Conservation (phyloP, 2,329 filamentous ascomycete genomes). For the Exophiala calicioides region DNA sequence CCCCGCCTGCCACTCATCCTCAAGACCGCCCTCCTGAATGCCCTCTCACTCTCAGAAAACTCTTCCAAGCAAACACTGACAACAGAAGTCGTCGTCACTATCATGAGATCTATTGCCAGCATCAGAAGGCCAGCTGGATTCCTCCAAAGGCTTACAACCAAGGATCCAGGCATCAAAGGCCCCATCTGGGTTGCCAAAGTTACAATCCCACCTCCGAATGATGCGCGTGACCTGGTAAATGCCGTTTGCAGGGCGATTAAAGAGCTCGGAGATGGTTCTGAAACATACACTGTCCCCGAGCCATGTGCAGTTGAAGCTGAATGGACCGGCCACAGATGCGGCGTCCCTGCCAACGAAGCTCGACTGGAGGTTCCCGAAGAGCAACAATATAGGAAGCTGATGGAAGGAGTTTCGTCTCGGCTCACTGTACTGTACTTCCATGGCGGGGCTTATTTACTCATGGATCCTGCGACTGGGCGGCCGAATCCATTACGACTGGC, state of each 20-base stretch:
- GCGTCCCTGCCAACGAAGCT: slow-evolving; percentile 40
- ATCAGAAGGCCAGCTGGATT: slow-evolving; percentile 57
- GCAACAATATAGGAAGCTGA: slow-evolving; percentile 45
- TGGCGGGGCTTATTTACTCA: slow-evolving; percentile 48
- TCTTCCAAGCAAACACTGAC: slow-evolving; percentile 76
- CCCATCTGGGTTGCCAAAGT: slow-evolving; percentile 79
- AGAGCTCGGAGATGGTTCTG: slow-evolving; percentile 40
- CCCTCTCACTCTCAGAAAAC: slow-evolving; percentile 66
- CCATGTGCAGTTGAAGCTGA: slow-evolving; percentile 44
- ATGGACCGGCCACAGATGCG: slow-evolving; percentile 48
- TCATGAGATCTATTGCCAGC: slow-evolving; percentile 67
- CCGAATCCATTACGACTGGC: slow-evolving; percentile 40
- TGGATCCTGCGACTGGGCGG: slow-evolving; percentile 49
- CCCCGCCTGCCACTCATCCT: slow-evolving; percentile 44
- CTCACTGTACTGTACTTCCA: slow-evolving; percentile 50
- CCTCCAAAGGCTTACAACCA: slow-evolving; percentile 63
- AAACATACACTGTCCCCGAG: slow-evolving; percentile 42
- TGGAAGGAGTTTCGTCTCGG: slow-evolving; percentile 41
- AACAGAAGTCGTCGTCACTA: slow-evolving; percentile 69
- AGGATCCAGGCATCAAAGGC: slow-evolving; percentile 70
- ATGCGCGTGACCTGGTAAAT: slow-evolving; percentile 36
- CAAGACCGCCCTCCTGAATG: slow-evolving; percentile 45
- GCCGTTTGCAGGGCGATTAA: slow-evolving; percentile 43
- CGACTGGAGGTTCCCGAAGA: slow-evolving; percentile 45
- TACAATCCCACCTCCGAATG: slow-evolving; percentile 58